phyloP scores from a whole-genome alignment of 306 rosid species.

The Ceratonia siliqua region DNA sequence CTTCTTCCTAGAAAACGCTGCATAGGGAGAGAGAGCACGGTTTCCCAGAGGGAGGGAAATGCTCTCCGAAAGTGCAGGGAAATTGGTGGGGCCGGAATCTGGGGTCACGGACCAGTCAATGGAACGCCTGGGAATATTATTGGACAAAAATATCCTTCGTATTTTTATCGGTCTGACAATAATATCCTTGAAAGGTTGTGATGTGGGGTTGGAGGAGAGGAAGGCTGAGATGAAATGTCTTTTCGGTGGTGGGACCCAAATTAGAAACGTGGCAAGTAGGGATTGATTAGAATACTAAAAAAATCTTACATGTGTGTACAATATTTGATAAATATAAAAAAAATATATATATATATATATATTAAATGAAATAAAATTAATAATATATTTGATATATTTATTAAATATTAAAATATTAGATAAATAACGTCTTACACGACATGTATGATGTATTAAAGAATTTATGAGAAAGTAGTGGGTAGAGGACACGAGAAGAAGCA shows the following conservation, averaged over 20 bases:
- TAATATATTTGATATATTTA: too few species aligned
- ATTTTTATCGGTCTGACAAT: background rate
- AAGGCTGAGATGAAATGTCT: constrained; percentile 25
- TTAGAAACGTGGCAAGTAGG: background rate
- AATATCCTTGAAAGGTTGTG: background rate
- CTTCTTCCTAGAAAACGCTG: background rate
- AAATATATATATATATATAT: too few species aligned
- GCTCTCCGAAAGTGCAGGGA: constrained; percentile 27
- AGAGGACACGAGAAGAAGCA: too few species aligned
- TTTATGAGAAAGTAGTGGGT: background rate
- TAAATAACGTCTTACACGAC: too few species aligned
- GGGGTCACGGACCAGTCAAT: background rate
- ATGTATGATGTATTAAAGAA: too few species aligned
- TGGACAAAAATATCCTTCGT: constrained; percentile 2
- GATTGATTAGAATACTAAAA: background rate
- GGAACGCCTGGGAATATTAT: background rate
- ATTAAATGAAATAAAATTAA: too few species aligned
- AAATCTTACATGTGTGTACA: too few species aligned
- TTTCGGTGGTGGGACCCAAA: background rate
- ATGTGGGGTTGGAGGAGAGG: constrained; percentile 1
- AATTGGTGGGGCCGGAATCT: too few species aligned
- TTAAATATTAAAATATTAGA: too few species aligned
- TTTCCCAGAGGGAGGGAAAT: background rate
- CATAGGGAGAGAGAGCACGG: background rate
- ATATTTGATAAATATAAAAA: too few species aligned